phyloP scores from a whole-genome alignment of 2,329 filamentous ascomycete genomes.

The Fusarium paranaense region DNA sequence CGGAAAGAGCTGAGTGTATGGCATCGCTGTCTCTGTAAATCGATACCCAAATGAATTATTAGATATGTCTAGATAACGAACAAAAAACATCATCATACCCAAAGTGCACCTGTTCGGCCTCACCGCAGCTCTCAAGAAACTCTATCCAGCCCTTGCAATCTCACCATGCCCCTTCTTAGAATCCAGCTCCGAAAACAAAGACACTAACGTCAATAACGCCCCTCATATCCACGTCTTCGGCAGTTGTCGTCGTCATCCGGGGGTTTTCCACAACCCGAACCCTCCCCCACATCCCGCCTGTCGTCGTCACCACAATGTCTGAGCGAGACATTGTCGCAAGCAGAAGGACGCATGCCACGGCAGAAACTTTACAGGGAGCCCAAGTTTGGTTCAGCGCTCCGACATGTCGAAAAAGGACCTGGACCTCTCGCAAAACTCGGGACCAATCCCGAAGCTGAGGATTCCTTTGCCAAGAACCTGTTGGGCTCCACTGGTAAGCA shows the following conservation, averaged over 20 bases:
- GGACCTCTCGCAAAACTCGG: background rate
- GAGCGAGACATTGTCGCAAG: background rate
- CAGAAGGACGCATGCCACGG: no score
- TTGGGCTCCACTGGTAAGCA: background rate
- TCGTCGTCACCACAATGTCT: background rate
- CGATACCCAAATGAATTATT: background rate
- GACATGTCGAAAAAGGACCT: background rate
- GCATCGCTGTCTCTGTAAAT: background rate
- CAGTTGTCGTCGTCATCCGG: background rate
- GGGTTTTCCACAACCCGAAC: background rate
- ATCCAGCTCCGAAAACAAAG: background rate
- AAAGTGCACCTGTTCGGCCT: background rate
- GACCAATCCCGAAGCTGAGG: background rate
- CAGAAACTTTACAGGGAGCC: no score
- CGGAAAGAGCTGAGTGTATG: background rate
- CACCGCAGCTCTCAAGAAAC: background rate
- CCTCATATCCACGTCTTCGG: background rate
- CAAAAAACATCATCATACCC: background rate
- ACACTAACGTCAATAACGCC: background rate
- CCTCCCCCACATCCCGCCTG: background rate
- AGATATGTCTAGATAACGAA: background rate
- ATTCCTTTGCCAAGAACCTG: background rate
- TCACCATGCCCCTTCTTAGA: background rate
- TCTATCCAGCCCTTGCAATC: background rate
- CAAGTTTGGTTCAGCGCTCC: background rate